Percentiles rank a stretch among this genome's conserved stretches.
Conservation (phyloP, 1,284 basidiomycete species). For the Spongispora temasekensis region DNA sequence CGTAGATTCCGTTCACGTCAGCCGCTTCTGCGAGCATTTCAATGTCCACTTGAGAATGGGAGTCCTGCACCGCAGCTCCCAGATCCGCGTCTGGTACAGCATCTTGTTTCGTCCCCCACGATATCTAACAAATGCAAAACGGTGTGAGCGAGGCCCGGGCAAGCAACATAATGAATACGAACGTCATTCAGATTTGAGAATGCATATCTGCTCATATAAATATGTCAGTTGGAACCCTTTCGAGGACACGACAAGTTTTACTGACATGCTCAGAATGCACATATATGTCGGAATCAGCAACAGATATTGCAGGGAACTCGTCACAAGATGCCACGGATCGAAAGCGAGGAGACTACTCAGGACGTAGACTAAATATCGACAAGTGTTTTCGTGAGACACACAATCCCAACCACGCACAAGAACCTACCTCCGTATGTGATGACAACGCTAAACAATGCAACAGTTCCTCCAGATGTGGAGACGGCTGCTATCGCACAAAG, state of each 20-base stretch:
- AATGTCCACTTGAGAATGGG: constrained; percentile 83
- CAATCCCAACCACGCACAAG: neutral
- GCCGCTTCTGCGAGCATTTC: constrained; percentile 85
- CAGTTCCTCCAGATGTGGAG: constrained; percentile 58
- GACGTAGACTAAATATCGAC: constrained; percentile 57
- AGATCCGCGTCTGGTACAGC: constrained; percentile 70
- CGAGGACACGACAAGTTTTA: constrained; percentile 9
- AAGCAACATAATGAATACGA: constrained; percentile 5
- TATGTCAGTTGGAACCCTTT: constrained; percentile 4
- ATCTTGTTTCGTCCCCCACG: constrained; percentile 92
- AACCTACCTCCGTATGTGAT: constrained; percentile 82
- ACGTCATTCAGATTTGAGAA: constrained; percentile 84
- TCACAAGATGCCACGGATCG: constrained; percentile 93
- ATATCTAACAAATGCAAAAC: constrained; percentile 51
- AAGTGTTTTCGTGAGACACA: neutral
- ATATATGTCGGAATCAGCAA: constrained; percentile 88
- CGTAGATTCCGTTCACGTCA: constrained; percentile 88
- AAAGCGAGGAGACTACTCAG: constrained; percentile 83
- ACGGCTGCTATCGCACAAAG: constrained; percentile 75
- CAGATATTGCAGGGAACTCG: constrained; percentile 88
- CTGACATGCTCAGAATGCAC: constrained; percentile 84
- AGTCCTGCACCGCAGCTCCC: constrained; percentile 78
- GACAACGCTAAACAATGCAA: constrained; percentile 82
- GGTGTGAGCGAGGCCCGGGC: neutral
- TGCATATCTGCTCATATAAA: constrained; percentile 61